Conservation (phyloP, 2,329 filamentous ascomycete species). For the Cercospora beticola region DNA sequence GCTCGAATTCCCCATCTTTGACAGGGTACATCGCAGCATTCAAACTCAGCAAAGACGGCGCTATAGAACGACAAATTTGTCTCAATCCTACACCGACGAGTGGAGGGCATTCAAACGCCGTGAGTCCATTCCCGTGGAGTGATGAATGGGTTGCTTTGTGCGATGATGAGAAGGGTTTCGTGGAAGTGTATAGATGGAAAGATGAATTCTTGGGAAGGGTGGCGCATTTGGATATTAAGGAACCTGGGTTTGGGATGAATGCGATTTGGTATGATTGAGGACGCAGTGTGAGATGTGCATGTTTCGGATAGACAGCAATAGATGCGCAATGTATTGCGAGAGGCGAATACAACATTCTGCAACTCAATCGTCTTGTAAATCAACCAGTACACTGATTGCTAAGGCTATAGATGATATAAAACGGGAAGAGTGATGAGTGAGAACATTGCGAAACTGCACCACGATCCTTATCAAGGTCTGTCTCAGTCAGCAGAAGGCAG, state of each 20-base stretch:
- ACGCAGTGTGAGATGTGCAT: neutral
- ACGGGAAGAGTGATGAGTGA: too few relatives aligned
- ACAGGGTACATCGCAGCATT: constrained; percentile 85
- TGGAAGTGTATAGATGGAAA: constrained; percentile 85
- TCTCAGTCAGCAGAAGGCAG: too few relatives aligned
- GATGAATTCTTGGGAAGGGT: constrained; percentile 78
- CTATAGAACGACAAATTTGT: constrained; percentile 74
- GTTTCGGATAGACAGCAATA: neutral
- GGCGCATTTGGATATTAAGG: constrained; percentile 71
- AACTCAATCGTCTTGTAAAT: too few relatives aligned
- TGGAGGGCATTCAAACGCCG: constrained; percentile 84
- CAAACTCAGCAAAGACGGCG: constrained; percentile 63
- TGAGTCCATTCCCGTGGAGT: constrained; percentile 77
- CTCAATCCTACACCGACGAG: constrained; percentile 83
- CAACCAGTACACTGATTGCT: too few relatives aligned
- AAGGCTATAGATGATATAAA: too few relatives aligned
- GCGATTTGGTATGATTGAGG: constrained; percentile 84
- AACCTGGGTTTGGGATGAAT: constrained; percentile 94
- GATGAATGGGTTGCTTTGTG: constrained; percentile 90
- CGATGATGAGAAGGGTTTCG: constrained; percentile 81
- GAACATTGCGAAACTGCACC: too few relatives aligned
- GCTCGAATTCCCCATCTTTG: constrained; percentile 71
- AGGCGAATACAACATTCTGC: too few relatives aligned
- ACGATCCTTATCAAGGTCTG: too few relatives aligned
- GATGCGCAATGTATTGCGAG: neutral